Evolutionary conservation across 2,329 filamentous ascomycete species (phyloP), one percentile per base, ranked within the genome.

Genomic region (Talaromyces sp.): DNA sequence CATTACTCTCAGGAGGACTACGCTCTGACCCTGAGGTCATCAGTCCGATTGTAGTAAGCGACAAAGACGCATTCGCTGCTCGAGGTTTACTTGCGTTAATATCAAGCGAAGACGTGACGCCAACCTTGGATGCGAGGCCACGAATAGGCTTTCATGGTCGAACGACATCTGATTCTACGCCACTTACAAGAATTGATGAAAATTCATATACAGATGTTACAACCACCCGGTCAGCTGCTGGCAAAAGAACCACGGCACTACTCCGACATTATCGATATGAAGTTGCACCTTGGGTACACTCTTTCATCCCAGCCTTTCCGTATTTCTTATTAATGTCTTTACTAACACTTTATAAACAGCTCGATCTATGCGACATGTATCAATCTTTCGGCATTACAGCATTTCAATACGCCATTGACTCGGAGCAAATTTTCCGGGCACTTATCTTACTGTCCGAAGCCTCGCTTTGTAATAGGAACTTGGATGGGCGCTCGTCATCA

Each of bases 231-330:
- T 11, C 45, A 19, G 19, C 22, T 49, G 22, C 45, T 49, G 19
- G 10, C 35, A 7, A 35, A 35, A 19, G 27, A 19, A 35, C 27
- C 13, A 54, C 50, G 7, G 50, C 22, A 25, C 50, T 54, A 19
- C 63, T 82, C 13, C 75, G 79, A n/a, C 74, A 81, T 62, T 83
- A 81, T 62, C 73, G 79, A 52, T 83, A 83, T 61, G 74, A 80
- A 47, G 73, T 83, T 37, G 79, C 80, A 6, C 77, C 80, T 22
- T 82, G 81, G 80, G 80, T 82, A 71, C 61, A 75, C 22, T 25
- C 19, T 71, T 31, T n/a, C 31, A 17, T 19, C n/a, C n/a, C 6
- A 6, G 33, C 1, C 11, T 45, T 0, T 13, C 25, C 25, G 8
- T 9, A 6, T 8, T n/a, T 25, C 0, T 41, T 11, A 7, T 6